Conservation (phyloP, 2,329 filamentous ascomycete genomes). For the Xylariaceae sp. region DNA sequence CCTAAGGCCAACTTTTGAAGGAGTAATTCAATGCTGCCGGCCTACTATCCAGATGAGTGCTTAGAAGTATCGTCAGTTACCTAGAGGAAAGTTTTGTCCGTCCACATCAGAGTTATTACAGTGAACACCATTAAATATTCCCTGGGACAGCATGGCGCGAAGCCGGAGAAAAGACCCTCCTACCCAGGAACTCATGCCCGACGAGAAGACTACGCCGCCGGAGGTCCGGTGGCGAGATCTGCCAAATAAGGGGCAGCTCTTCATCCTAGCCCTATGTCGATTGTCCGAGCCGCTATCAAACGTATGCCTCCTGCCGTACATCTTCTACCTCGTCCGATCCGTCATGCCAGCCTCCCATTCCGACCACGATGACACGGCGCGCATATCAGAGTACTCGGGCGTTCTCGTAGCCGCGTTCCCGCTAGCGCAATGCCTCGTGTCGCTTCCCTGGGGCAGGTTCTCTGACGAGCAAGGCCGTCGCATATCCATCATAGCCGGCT, state of each 20-base stretch:
- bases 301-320: constrained; percentile 60
- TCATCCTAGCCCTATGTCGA: constrained; percentile 32
- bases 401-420: constrained; percentile 64
- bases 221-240: constrained; percentile 31
- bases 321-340: constrained; percentile 69
- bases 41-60: too few relatives aligned
- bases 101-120: too few relatives aligned
- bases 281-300: constrained; percentile 62
- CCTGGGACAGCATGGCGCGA: too few relatives aligned
- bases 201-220: constrained; percentile 4
- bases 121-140: too few relatives aligned
- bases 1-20: too few relatives aligned
- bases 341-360: constrained; percentile 43
- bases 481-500: constrained; percentile 58
- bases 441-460: constrained; percentile 62
- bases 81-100: too few relatives aligned
- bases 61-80: too few relatives aligned
- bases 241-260: constrained; percentile 34
- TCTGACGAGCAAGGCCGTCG: constrained; percentile 55
- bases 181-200: too few relatives aligned
- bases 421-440: constrained; percentile 63
- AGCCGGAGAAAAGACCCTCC: too few relatives aligned
- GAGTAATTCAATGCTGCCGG: too few relatives aligned
- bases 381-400: constrained; percentile 62
- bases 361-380: constrained; percentile 36